Evolutionary conservation across 306 rosid species (phyloP).

Genomic region (Sicyos baderoa): DNA sequence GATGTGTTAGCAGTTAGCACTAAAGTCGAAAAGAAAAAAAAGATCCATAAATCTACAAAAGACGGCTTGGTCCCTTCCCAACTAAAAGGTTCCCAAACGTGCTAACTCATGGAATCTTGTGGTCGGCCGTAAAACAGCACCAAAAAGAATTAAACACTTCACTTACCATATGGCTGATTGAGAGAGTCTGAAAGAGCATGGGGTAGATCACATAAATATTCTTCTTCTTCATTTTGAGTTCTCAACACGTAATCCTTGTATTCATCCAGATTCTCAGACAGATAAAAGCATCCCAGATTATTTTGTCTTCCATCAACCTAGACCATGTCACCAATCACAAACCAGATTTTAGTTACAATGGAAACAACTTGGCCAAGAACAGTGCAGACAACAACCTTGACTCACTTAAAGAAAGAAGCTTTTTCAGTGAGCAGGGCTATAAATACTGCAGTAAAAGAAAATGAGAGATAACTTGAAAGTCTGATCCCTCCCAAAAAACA

Average conservation of each 20-base stretch:
- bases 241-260: constrained; percentile 39
- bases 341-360: background rate
- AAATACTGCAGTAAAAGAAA: constrained; percentile 6
- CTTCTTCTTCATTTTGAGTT: constrained; percentile 38
- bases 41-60: background rate
- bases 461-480: background rate
- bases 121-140: constrained; percentile 7
- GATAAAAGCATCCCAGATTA: constrained; percentile 65
- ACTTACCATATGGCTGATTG: constrained; percentile 60
- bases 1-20: background rate
- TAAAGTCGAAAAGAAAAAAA: background rate
- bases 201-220: constrained; percentile 46
- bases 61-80: background rate
- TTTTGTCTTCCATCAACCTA: constrained; percentile 72
- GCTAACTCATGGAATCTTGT: background rate
- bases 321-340: constrained; percentile 24
- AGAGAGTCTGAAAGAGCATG: constrained; percentile 48
- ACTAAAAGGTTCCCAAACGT: background rate
- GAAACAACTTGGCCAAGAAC: background rate
- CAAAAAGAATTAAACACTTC: constrained; percentile 14
- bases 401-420: background rate
- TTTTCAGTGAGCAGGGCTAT: constrained; percentile 3
- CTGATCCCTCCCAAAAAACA: constrained; percentile 1
- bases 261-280: constrained; percentile 76
- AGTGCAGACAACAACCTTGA: constrained; percentile 7